Evolutionary conservation across 148 eudicot genomes (phyloP), one percentile per base, ranked within the genome.

Genomic region (Linanthus parryae): DNA sequence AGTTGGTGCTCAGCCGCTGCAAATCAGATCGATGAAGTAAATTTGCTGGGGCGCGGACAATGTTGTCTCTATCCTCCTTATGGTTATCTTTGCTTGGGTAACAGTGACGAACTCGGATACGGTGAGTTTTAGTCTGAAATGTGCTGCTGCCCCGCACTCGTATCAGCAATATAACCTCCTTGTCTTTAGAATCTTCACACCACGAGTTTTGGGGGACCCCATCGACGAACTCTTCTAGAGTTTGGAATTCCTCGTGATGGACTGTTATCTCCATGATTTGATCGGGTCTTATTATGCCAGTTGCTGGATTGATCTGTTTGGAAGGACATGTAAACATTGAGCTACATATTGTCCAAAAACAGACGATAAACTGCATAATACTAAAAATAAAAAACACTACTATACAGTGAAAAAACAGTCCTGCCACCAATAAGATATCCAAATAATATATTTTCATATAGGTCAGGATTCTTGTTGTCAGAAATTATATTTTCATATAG

Each of bases 131-230:
- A 21, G 51, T 57, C 66, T 72, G 70, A 3, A 74, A 65, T 9
- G 91, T 67, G 73, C 70, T 78, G 52, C 74, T 68, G 46, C 99
- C 96, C 1, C 45, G 75, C 52, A 84, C 70, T 57, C 73, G 74
- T 5, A 82, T 69, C 59, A 64, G 66, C 54, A 94, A 59, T 13
- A 88, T 82, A 28, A 76, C 86, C 68, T 84, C 99, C 62, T 75
- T 82, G 69, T 88, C 99, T 44, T 83, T 74, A 30, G 83, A 79
- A 63, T 94, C 95, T 76, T 94, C 99, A 46, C 96, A 94, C 96
- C 99, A 88, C 50, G 79, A 75, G 77, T 80, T 94, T 58, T 63
- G 71, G 3, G 82, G 82, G 39, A 78, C 66, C 24, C 99, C 99
- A 58, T 94, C 99, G 4, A 94, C 82, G 59, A 69, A 88, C 64